Conservation (phyloP, 176 grass and related monocot species). For the Alloteropsis semialata region DNA sequence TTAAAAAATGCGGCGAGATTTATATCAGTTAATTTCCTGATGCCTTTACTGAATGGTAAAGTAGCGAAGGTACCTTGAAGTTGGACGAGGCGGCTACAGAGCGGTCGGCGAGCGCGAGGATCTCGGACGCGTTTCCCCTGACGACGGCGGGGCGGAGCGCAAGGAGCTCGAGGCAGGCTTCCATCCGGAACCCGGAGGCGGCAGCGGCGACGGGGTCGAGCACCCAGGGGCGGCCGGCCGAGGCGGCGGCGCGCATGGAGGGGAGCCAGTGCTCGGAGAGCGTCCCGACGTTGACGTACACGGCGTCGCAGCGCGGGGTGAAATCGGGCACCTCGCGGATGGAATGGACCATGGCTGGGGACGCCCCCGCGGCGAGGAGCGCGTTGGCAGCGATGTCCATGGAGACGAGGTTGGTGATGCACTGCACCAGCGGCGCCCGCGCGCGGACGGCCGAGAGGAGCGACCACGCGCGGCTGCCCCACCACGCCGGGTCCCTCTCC, state of each 20-base stretch:
- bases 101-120: conserved; percentile 59
- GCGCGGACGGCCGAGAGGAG: conserved; percentile 55
- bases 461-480: conserved; percentile 49
- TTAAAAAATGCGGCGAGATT: not conserved
- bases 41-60: not conserved
- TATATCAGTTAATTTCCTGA: not conserved
- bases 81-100: conserved; percentile 2
- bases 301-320: conserved; percentile 57
- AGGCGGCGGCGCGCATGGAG: conserved; percentile 65
- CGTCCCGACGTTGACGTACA: conserved; percentile 84
- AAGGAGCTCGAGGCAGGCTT: conserved; percentile 69
- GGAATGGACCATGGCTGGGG: conserved; percentile 82
- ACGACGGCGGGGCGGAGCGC: conserved; percentile 54
- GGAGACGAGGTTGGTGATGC: conserved; percentile 93
- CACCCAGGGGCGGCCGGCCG: conserved; percentile 67
- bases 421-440: conserved; percentile 72
- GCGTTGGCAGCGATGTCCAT: conserved; percentile 85
- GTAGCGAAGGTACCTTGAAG: conserved; percentile 49
- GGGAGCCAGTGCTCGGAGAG: conserved; percentile 78
- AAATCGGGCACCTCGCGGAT: conserved; percentile 77
- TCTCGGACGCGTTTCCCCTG: conserved; percentile 88
- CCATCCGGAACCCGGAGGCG: conserved; percentile 72
- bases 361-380: conserved; percentile 72
- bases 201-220: conserved; percentile 76
- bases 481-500: conserved; percentile 14